Conservation (phyloP, 2,329 filamentous ascomycete species). For the Parascedosporium putredinis region DNA sequence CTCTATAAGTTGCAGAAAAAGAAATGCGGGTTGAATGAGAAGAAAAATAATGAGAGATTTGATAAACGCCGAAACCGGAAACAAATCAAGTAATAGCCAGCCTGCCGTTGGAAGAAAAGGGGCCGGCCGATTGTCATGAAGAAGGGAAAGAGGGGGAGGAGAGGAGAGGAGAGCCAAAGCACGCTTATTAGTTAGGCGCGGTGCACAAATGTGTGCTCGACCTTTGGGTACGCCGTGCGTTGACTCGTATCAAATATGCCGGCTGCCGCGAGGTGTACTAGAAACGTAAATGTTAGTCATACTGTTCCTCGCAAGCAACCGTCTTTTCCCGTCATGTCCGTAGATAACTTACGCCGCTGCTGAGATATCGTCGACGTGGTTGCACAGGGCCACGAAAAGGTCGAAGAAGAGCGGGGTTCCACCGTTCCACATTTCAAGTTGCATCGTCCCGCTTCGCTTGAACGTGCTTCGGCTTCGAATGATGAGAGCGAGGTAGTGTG, state of each 20-base stretch:
- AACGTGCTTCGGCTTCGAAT: constrained; percentile 96
- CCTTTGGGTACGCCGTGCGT: too few relatives aligned
- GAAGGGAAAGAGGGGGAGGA: neutral
- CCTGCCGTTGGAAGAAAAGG: too few relatives aligned
- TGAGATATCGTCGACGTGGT: constrained; percentile 83
- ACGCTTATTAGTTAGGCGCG: constrained; percentile 3
- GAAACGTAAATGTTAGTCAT: neutral
- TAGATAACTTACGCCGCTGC: constrained; percentile 2
- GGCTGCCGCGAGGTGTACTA: constrained; percentile 8
- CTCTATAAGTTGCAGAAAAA: neutral
- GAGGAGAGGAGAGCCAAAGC: neutral
- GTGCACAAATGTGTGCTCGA: too few relatives aligned
- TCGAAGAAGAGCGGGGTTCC: constrained; percentile 91
- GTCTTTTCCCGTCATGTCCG: neutral
- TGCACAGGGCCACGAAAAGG: constrained; percentile 96
- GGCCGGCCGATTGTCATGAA: too few relatives aligned
- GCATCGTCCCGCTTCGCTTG: constrained; percentile 97
- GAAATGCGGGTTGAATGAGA: neutral
- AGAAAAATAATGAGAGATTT: neutral
- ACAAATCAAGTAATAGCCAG: too few relatives aligned
- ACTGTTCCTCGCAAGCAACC: neutral
- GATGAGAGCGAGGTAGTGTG: constrained; percentile 94
- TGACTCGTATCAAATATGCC: neutral
- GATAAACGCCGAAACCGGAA: too few relatives aligned
- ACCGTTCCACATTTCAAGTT: constrained; percentile 94